phyloP scores from a whole-genome alignment of 768 basidiomycete species.

The Glaciozyma martinii region DNA sequence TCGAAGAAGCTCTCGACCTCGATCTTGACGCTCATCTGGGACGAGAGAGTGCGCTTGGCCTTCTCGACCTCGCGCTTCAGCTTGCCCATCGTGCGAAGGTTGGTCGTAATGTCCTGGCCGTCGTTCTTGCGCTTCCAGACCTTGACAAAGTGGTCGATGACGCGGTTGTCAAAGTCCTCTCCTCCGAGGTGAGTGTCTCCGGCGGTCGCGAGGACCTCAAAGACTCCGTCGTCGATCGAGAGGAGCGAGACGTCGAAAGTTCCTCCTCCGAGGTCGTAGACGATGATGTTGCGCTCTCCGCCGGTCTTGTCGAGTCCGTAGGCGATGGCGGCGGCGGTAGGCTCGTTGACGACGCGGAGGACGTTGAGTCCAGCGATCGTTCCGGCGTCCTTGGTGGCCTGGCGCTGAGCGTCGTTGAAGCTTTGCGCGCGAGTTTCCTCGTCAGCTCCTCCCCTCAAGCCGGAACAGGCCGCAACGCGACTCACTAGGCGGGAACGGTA shows the following conservation, averaged over 20 bases:
- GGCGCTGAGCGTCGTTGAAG: conserved; percentile 91
- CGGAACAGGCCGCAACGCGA: conserved; percentile 13
- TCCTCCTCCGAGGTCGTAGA: conserved; percentile 97
- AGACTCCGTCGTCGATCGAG: conserved; percentile 86
- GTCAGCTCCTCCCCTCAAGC: neutral
- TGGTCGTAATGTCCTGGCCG: conserved; percentile 67
- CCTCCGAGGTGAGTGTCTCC: conserved; percentile 93
- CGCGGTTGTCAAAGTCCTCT: conserved; percentile 90
- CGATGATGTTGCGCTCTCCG: conserved; percentile 89
- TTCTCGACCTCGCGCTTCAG: conserved; percentile 90
- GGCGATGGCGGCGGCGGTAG: conserved; percentile 93
- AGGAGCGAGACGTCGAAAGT: conserved; percentile 98
- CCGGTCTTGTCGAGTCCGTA: conserved; percentile 89
- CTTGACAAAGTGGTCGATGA: conserved; percentile 84
- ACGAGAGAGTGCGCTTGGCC: conserved; percentile 85
- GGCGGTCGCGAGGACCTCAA: conserved; percentile 80
- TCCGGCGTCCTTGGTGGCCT: conserved; percentile 97
- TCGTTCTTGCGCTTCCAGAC: conserved; percentile 78
- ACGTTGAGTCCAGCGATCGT: conserved; percentile 88
- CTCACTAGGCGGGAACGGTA: conserved; percentile 86
- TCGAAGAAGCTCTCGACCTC: conserved; percentile 95
- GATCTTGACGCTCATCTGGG: conserved; percentile 78
- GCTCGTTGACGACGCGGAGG: conserved; percentile 96
- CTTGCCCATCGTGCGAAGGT: conserved; percentile 78
- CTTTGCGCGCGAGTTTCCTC: neutral